Evolutionary conservation across 495 filamentous ascomycete genomes (phyloP).

Genomic region (Penicilliopsis zonata): DNA sequence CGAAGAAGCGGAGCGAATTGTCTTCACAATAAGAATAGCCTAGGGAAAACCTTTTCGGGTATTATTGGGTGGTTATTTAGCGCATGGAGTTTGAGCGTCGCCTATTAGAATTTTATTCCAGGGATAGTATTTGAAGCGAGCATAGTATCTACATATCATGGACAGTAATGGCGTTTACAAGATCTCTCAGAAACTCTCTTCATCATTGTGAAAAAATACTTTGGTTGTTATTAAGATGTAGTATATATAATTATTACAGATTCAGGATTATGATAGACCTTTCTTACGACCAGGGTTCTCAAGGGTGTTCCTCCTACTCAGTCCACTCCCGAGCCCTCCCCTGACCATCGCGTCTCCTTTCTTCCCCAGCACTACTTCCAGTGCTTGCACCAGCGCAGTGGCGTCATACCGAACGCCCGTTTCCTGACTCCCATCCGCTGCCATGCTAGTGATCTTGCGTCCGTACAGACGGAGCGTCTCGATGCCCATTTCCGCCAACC

Average conservation of each 20-base stretch:
- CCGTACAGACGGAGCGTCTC: conserved; percentile 69
- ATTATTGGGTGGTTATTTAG: too few species aligned
- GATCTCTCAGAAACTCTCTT: not conserved
- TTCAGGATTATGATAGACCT: conserved; percentile 3
- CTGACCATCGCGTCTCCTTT: conserved; percentile 42
- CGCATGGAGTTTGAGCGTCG: too few species aligned
- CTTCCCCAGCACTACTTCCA: conserved; percentile 67
- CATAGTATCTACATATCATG: too few species aligned
- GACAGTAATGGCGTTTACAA: too few species aligned
- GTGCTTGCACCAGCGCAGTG: conserved; percentile 56
- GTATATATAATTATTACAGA: too few species aligned
- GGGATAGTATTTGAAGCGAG: too few species aligned
- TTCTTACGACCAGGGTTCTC: conserved; percentile 24
- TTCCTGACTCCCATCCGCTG: conserved; percentile 13
- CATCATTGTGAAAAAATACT: not conserved
- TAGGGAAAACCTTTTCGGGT: too few species aligned
- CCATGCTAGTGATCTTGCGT: conserved; percentile 34
- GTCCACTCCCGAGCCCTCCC: conserved; percentile 28
- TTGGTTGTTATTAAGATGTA: not conserved
- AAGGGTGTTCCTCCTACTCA: conserved; percentile 59
- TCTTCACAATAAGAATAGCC: too few species aligned
- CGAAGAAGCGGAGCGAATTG: conserved; percentile 15
- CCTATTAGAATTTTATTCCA: too few species aligned
- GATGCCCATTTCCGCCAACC: conserved; percentile 56
- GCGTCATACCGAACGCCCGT: conserved; percentile 64